A percentile compares a stretch with the other conserved stretches of the same genome.
phyloP scores from a whole-genome alignment of 306 rosid genomes.

The Delonix regia region DNA sequence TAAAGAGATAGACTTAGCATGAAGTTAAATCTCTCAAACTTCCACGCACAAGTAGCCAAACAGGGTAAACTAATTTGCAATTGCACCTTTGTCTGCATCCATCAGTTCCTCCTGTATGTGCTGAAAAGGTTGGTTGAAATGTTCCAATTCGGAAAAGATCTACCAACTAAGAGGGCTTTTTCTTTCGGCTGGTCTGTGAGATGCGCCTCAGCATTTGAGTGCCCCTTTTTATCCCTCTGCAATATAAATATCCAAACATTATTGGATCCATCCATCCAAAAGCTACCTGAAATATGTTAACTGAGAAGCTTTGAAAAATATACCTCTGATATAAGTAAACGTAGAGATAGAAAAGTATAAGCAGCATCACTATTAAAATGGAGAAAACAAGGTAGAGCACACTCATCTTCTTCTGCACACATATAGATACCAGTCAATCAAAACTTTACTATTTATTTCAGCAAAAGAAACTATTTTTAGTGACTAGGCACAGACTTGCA shows the following conservation, averaged over 20 bases:
- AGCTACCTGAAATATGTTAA: slow-evolving; percentile 18
- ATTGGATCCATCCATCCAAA: slow-evolving; percentile 12
- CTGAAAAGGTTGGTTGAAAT: slow-evolving; percentile 25
- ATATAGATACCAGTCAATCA: slow-evolving; percentile 21
- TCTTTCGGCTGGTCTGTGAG: slow-evolving; percentile 58
- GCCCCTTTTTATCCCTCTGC: slow-evolving; percentile 68
- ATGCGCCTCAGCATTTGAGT: slow-evolving; percentile 61
- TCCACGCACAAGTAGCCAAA: slow-evolving; percentile 22
- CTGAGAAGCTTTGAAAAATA: slow-evolving; percentile 18
- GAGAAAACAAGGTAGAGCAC: slow-evolving; percentile 59
- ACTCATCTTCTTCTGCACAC: slow-evolving; percentile 59
- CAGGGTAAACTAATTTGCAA: slow-evolving; percentile 14
- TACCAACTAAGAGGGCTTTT: slow-evolving; percentile 59
- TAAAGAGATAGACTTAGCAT: neutral
- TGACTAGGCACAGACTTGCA: neutral
- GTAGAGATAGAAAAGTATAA: slow-evolving; percentile 62
- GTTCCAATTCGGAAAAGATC: slow-evolving; percentile 20
- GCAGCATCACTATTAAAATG: slow-evolving; percentile 52
- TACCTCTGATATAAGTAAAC: slow-evolving; percentile 72
- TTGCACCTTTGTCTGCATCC: slow-evolving; percentile 7
- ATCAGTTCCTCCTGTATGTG: slow-evolving; percentile 17
- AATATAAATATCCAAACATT: slow-evolving; percentile 28
- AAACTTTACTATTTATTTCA: slow-evolving; percentile 10
- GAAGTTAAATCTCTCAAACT: neutral
- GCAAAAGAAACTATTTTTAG: neutral